phyloP scores from a whole-genome alignment of 2,329 filamentous ascomycete species.

The Monascus ruber region DNA sequence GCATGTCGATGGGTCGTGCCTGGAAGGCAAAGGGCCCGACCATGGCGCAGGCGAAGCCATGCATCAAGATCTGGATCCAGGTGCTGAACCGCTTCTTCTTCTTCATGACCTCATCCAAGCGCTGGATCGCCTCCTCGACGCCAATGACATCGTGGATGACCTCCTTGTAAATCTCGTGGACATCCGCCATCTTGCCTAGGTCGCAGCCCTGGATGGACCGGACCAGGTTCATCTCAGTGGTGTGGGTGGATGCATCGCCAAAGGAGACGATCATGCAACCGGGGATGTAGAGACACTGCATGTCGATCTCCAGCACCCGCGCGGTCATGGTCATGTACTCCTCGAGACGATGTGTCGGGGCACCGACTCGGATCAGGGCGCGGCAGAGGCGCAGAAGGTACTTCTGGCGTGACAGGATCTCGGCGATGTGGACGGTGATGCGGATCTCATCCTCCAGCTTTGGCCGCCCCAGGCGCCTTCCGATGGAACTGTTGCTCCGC shows the following conservation, averaged over 20 bases:
- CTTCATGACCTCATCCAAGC: constrained; percentile 45
- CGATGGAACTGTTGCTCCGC: constrained; percentile 22
- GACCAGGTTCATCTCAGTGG: constrained; percentile 38
- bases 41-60: constrained; percentile 62
- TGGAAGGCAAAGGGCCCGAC: constrained; percentile 76
- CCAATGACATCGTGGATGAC: constrained; percentile 39
- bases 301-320: constrained; percentile 75
- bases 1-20: constrained; percentile 67
- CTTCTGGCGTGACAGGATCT: constrained; percentile 66
- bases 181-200: constrained; percentile 34
- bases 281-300: constrained; percentile 83
- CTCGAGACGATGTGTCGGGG: constrained; percentile 84
- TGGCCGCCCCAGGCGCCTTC: constrained; percentile 20
- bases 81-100: constrained; percentile 45
- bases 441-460: constrained; percentile 41
- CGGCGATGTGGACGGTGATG: constrained; percentile 52
- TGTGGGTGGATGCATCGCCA: constrained; percentile 42
- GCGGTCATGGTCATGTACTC: constrained; percentile 87
- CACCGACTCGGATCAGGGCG: constrained; percentile 82
- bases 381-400: constrained; percentile 80
- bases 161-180: constrained; percentile 39
- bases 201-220: constrained; percentile 34
- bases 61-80: constrained; percentile 52
- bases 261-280: constrained; percentile 95
- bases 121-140: constrained; percentile 35